Base-by-base conservation (phyloP, 208 protist species). In the Wallacemonas sp. region DNA sequence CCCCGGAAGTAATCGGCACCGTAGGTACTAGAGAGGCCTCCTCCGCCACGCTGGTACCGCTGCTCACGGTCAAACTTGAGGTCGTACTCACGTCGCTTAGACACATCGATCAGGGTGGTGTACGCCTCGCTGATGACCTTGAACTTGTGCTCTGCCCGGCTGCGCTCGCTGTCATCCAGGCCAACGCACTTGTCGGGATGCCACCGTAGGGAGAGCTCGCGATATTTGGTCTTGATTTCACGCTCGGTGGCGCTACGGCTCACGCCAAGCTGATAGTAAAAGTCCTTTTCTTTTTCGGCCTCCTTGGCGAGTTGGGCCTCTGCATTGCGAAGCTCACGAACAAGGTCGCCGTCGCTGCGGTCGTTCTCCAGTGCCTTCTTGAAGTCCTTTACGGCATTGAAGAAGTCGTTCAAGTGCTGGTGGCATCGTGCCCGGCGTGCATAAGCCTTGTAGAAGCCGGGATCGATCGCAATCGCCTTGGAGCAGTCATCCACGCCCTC, bases 81-180 rank as follows among this genome's bases (percentile, higher is more conserved):
- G 59, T 97, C 91, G 70, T 93, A 97, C 61, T 93, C 87, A 4
- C 85, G 79, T 22, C 91, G 74, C 77, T 89, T 91, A 27, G 59
- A 55, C 1, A 81, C 62, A 59, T 97, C 89, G 1, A 76, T 83
- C 32, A 97, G 76, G 5, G 83, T 91, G 32, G 80, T 76, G 66
- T 95, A 80, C 41, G 89, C 87, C 71, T 94, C 89, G 44, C 79
- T 88, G 78, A 97, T 93, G 10, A 92, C 65, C 73, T 97, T 97
- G 67, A 95, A 94, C 64, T 94, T 94, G 58, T 88, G 84, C 74
- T 95, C 91, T 21, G 89, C 86, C 15, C 83, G 73, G 58, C 75
- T 71, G 27, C 82, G 81, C 76, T 94, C 89, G 8, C 76, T 61
- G 1, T 85, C 78, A 41, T 79, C 66, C 30, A 93, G 66, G 29